Evolutionary conservation across 2,329 filamentous ascomycete genomes (phyloP), one percentile per base, ranked within the genome.

Genomic region (Cercospora sesami): DNA sequence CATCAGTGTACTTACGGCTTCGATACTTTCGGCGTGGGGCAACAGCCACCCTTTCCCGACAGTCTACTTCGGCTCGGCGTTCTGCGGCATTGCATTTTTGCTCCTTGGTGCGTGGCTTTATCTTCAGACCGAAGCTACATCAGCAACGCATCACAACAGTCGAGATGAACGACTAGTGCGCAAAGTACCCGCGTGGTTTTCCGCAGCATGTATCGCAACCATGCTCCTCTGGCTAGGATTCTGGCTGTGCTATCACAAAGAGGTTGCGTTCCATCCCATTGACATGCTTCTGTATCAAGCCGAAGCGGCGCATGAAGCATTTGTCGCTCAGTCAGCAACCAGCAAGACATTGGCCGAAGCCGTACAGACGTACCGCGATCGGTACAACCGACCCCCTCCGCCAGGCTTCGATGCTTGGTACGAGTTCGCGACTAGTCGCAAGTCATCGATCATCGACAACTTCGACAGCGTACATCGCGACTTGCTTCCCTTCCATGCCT

Each of bases 331-430:
- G 69, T 83, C 85, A 10, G 79, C 80, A 26, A 75, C 75, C 45
- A 87, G 85, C 73, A 79, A 76, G 16, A 84, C 78, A 10, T 76
- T 89, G 1, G 73, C 77, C 33, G 81, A 84, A 67, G 86, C 86
- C 28, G 83, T 86, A 6, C 69, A 76, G 21, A 80, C 83, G 45
- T 89, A 89, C 74, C 81, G 79, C 53, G 75, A 78, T 60, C 82
- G 85, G 69, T 87, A 89, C 72, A 75, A 79, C 2, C 82, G 84
- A 63, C 80, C 83, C 68, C 87, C 87, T 1, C 87, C 87, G 28
- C 86, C 87, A 9, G 83, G 83, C 12, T 89, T 89, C 70, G 85
- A 88, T 69, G 79, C 82, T 66, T 89, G 87, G 87, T 88, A 86
- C 72, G 75, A 83, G 42, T 89, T 84, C 74, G 86, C 87, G 1